Evolutionary conservation across 495 filamentous ascomycete species (phyloP), one percentile per base, ranked within the genome.

Genomic region (Evernia prunastri): DNA sequence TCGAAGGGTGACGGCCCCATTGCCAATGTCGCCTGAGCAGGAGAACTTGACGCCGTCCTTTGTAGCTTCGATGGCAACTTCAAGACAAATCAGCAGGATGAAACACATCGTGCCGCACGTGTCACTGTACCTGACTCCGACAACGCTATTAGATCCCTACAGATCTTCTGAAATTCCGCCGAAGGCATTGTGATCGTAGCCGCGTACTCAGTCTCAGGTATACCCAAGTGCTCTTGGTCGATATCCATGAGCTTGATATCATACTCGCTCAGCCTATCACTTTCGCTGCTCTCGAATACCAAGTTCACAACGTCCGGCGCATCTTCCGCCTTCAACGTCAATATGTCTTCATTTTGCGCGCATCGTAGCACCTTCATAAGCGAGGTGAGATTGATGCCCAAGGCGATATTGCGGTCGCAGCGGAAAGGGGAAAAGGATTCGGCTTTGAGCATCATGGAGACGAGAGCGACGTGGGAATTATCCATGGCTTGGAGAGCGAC

Each of bases 231-330:
- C 80, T 99, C 94, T 78, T 99, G 94, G 78, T 99, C 94, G 75
- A 99, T 97, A 76, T 99, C 94, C 95, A 99, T 99, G 67, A 99
- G 84, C 85, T 99, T 99, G 79, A 99, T 88, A 77, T 99, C 94
- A 76, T 97, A 99, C 78, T 97, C 94, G 80, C 89, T 94, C 65
- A 97, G 83, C 58, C 94, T 80, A 75, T 99, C 94, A 68, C 84
- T 90, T 75, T 89, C 89, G 64, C 85, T 80, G 78, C 85, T 92
- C 86, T 99, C 94, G 74, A 99, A 97, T 67, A 93, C 86, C 64
- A 99, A 81, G 81, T 96, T 97, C 57, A 99, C 84, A 27, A 89
- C 87, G 75, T 99, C 94, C 51, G 94, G 94, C 18, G 92, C 86
- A 77, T 99, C 94, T 69, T 97, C 92, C 18, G 94, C 94, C 86